Evolutionary conservation across 2,329 filamentous ascomycete genomes (phyloP).

Genomic region (Spiromastix sp.): DNA sequence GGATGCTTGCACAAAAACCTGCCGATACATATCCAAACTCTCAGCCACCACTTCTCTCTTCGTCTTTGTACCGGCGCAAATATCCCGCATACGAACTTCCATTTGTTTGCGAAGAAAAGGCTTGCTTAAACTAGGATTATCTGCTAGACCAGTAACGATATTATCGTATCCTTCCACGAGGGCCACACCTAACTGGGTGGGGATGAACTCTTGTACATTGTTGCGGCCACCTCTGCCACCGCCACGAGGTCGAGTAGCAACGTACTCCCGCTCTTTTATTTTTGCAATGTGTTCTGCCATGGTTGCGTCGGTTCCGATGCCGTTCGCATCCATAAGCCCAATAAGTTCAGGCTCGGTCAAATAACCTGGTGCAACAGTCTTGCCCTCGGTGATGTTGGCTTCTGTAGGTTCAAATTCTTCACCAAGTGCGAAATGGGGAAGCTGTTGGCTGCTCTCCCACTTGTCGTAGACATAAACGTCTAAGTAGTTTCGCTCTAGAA

Average conservation of each 20-base stretch:
- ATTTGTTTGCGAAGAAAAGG: slow-evolving; percentile 96
- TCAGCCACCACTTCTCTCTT: slow-evolving; percentile 66
- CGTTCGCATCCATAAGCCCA: slow-evolving; percentile 94
- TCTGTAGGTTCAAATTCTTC: slow-evolving; percentile 82
- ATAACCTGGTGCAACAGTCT: slow-evolving; percentile 74
- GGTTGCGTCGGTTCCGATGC: slow-evolving; percentile 94
- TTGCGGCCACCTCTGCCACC: slow-evolving; percentile 33
- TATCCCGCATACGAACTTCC: slow-evolving; percentile 93
- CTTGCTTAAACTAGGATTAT: slow-evolving; percentile 66
- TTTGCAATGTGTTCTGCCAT: slow-evolving; percentile 99
- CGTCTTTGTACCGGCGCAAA: slow-evolving; percentile 76
- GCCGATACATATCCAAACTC: slow-evolving; percentile 76
- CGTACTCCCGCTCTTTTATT: slow-evolving; percentile 84
- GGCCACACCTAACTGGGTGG: slow-evolving; percentile 81
- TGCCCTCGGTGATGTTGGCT: slow-evolving; percentile 81
- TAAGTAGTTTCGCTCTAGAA: slow-evolving; percentile 82
- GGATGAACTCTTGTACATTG: slow-evolving; percentile 73
- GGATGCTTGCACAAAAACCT: slow-evolving; percentile 73
- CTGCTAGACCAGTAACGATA: slow-evolving; percentile 71
- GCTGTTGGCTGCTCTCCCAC: slow-evolving; percentile 77
- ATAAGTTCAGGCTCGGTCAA: slow-evolving; percentile 94
- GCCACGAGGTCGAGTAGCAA: slow-evolving; percentile 51
- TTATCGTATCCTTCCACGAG: slow-evolving; percentile 90
- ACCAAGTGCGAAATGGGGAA: slow-evolving; percentile 68
- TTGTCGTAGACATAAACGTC: slow-evolving; percentile 95